Base-by-base conservation (phyloP, 2,329 filamentous ascomycete genomes). In the Aspergillus calidoustus region DNA sequence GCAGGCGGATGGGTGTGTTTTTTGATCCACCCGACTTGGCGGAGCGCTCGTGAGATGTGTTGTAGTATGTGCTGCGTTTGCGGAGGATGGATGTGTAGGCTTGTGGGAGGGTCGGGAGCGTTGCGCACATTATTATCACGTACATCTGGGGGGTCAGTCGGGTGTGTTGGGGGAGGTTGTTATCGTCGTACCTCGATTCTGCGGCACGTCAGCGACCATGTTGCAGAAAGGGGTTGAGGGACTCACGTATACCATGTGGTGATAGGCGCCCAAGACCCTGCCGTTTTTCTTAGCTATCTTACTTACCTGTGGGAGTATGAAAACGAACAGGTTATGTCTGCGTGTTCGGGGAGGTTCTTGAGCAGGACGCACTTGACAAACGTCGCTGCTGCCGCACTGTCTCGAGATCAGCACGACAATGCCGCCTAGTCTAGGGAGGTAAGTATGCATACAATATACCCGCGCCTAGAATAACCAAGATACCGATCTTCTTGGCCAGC, bases 181-280 rank as follows among this genome's bases (percentile, higher is more conserved):
- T 2, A 13, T 8, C 2, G 31, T 38, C 31, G 15, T 41, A 41
- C 34, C 34, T 41, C 34, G 34, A 41, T 41, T 6, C 34, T 41
- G 34, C 3, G 11, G 11, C 1, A 15, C 4, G 11, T 41, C 5
- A 41, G 34, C 15, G 34, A 17, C 5, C 19, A 19, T 19, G 19
- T 19, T 19, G 19, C 19, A 7, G 11, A 41, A 41, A 0, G 13
- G 9, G 11, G 1, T 6, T 41, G 34, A 46, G 19, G 7, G 13
- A 59, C 63, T 56, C 61, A 65, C 61, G 61, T 57, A 19, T 66
- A 62, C 64, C 64, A 66, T n/a, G 56, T 62, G 4, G 64, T 62
- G 25, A 66, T 64, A 4, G 53, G 55, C 11, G 64, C 62, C 64
- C 62, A 66, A 17, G 64, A 62, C 53, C 54, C 62, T 66, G 22